Conservation (phyloP, 257 asterid species). For the Salvia splendens region DNA sequence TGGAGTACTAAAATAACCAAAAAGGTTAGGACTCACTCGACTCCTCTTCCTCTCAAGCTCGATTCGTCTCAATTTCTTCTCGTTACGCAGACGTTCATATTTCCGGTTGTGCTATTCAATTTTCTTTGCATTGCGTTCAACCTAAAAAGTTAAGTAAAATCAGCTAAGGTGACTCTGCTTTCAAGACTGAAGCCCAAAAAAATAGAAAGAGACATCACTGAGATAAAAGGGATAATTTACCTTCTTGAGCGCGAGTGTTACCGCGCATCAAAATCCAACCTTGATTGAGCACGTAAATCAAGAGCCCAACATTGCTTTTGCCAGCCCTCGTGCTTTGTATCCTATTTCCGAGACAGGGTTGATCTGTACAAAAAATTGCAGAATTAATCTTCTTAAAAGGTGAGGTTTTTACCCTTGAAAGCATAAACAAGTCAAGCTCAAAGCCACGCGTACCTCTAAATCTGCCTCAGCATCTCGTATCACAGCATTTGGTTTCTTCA, state of each 20-base stretch:
- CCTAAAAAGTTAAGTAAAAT: constrained; percentile 46
- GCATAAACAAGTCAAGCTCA: constrained; percentile 5
- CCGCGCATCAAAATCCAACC: constrained; percentile 73
- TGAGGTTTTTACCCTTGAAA: neutral
- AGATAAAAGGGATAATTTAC: constrained; percentile 34
- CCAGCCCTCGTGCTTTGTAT: constrained; percentile 79
- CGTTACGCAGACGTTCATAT: constrained; percentile 59
- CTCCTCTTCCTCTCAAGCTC: constrained; percentile 49
- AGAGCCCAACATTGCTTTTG: constrained; percentile 75
- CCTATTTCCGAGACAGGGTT: constrained; percentile 83
- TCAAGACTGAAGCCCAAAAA: neutral
- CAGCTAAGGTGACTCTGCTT: constrained; percentile 15
- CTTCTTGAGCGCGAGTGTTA: constrained; percentile 53
- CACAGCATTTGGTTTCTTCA: constrained; percentile 82
- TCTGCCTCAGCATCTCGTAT: constrained; percentile 81
- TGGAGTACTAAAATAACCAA: constrained; percentile 2
- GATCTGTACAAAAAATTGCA: constrained; percentile 44
- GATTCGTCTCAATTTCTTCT: constrained; percentile 46
- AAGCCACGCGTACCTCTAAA: constrained; percentile 49
- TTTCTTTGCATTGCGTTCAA: constrained; percentile 66
- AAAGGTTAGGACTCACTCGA: constrained; percentile 41
- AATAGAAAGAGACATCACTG: neutral
- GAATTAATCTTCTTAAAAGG: constrained; percentile 10
- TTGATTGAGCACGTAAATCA: constrained; percentile 72
- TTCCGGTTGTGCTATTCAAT: constrained; percentile 71